phyloP scores from a whole-genome alignment of 2,329 filamentous ascomycete genomes.

The Trichoderma gracile region DNA sequence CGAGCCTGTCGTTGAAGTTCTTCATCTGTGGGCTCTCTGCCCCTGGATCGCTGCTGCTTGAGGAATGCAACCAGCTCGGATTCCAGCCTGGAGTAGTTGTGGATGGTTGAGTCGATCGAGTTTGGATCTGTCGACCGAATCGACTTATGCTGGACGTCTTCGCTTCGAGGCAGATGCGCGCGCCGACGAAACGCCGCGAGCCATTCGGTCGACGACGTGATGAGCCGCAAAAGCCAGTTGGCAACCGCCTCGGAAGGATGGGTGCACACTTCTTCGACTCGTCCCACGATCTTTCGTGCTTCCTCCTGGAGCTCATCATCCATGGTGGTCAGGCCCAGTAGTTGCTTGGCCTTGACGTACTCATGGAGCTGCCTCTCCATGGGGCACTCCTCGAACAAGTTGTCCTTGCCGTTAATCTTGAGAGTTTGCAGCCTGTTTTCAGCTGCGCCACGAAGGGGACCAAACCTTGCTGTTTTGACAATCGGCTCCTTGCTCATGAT shows the following conservation, averaged over 20 bases:
- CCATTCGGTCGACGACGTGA: constrained; percentile 54
- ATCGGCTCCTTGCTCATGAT: constrained; percentile 52
- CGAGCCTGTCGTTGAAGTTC: constrained; percentile 59
- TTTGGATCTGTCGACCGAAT: constrained; percentile 54
- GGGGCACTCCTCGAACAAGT: constrained; percentile 58
- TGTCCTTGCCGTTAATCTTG: constrained; percentile 59
- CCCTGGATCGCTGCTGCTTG: constrained; percentile 45
- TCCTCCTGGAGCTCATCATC: constrained; percentile 61
- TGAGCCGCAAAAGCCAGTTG: constrained; percentile 58
- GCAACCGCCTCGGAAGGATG: constrained; percentile 52
- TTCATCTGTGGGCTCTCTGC: constrained; percentile 53
- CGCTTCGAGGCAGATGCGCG: constrained; percentile 57
- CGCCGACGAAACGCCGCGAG: constrained; percentile 57
- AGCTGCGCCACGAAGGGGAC: constrained; percentile 47
- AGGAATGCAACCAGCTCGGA: constrained; percentile 57
- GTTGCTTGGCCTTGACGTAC: constrained; percentile 52
- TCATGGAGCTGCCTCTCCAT: constrained; percentile 57
- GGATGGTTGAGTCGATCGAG: constrained; percentile 60
- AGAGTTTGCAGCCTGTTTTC: constrained; percentile 52
- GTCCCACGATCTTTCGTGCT: constrained; percentile 58
- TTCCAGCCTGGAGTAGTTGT: constrained; percentile 59
- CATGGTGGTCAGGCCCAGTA: constrained; percentile 60
- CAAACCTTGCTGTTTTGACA: constrained; percentile 49
- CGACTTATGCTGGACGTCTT: constrained; percentile 53
- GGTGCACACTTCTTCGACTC: constrained; percentile 55